These are phyloP conservation scores for Melampsora americana DNA, from an alignment of 1,284 basidiomycete species.

Conservation along the genomic window DNA sequence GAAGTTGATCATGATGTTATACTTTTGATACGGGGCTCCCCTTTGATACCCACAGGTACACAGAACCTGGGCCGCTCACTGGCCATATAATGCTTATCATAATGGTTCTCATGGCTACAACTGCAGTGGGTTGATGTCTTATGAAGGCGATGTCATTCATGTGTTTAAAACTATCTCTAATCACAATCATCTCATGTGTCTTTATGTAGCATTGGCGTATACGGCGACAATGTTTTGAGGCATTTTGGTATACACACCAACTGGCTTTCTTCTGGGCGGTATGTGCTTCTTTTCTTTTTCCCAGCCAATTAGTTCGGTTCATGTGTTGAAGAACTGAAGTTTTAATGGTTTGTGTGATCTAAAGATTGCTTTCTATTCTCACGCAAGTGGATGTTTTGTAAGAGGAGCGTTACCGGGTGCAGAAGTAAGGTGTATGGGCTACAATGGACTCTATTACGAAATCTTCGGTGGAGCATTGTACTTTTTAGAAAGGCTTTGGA, in stretches of 20 bases:
- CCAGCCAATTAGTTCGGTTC: not conserved
- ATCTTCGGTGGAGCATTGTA: constrained; percentile 83
- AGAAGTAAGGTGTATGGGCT: constrained; percentile 78
- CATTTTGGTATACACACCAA: constrained; percentile 89
- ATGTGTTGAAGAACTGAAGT: constrained; percentile 11
- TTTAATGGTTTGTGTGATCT: constrained; percentile 29
- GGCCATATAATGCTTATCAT: constrained; percentile 67
- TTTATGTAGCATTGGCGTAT: constrained; percentile 68
- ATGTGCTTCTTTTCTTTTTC: constrained; percentile 24
- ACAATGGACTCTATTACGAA: constrained; percentile 76
- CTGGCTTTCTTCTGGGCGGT: constrained; percentile 88
- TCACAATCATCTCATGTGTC: not conserved
- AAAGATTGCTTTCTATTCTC: constrained; percentile 66
- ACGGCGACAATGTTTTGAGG: constrained; percentile 79
- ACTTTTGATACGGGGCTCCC: too few species aligned
- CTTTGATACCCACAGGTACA: constrained; percentile 8
- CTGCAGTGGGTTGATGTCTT: constrained; percentile 38
- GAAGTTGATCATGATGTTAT: too few species aligned
- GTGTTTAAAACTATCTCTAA: not conserved
- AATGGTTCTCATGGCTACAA: constrained; percentile 68
- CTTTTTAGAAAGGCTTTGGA: constrained; percentile 73
- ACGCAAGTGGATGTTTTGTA: constrained; percentile 87
- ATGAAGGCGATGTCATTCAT: not conserved
- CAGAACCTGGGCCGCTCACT: constrained; percentile 66
- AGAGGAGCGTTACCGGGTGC: constrained; percentile 64